Base-by-base conservation (phyloP, 1,284 basidiomycete genomes). In the Erythrobasidium hasegawianum region DNA sequence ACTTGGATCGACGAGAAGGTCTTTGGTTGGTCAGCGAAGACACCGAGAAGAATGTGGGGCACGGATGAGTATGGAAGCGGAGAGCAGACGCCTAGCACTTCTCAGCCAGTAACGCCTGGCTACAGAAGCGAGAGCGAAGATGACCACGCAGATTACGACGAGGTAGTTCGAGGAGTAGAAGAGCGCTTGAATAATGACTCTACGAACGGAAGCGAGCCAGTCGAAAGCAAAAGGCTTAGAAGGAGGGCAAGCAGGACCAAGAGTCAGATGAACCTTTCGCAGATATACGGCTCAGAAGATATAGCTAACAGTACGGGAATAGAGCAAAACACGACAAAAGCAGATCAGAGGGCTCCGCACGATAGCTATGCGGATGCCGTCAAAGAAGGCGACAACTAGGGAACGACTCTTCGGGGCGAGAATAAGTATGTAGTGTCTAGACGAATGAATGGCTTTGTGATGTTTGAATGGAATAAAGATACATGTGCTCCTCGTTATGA, bases 1-100 rank as follows among this genome's bases (percentile, higher is more conserved):
- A 76, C 76, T 52, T 94, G 91, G 90, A 83, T 95, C 39, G 93
- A 96, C 76, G 92, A 95, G 78, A 84, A 88, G 16, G 80, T 96
- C 43, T 96, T 95, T 77, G 93, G 93, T 39, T 96, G 92, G 92
- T 88, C 85, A n/a, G 57, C 70, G 55, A 60, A 59, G 27, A 71
- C 69, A 57, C 68, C 68, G 4, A 54, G 59, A 14, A 62, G 64
- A 43, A 16, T 39, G 14, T 49, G 67, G 66, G 41, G 45, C 13
- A 33, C n/a, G 20, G 76, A 77, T 0, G 78, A 77, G 77, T 72
- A 71, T 43, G 69, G 56, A 13, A 76, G 72, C 26, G 65, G 71
- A 49, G 76, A 77, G 41, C 69, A 70, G 43, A 70, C 67, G n/a
- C 70, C 72, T 16, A 75, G 71, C 7, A 75, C 75, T 8, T 72